phyloP scores from a whole-genome alignment of 2,329 filamentous ascomycete species.

The Calonectria leucothoes region DNA sequence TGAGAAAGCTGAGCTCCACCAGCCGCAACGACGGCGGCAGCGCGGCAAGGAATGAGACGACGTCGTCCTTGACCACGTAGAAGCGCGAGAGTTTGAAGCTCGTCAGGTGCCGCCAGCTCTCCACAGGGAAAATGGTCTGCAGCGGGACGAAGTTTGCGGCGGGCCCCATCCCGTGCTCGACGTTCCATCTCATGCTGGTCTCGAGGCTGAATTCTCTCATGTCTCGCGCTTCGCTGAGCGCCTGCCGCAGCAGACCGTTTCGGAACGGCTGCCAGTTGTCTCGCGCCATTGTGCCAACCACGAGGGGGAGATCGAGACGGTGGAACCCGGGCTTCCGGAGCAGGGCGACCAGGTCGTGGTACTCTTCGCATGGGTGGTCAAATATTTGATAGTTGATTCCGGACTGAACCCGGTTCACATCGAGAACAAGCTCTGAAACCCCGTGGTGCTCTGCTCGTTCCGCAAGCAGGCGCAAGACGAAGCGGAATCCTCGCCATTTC shows the following conservation, averaged over 20 bases:
- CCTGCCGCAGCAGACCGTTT: background rate
- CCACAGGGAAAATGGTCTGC: background rate
- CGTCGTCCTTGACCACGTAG: background rate
- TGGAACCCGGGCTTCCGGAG: slow-evolving; percentile 5
- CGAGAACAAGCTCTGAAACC: slow-evolving; percentile 50
- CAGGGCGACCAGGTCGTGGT: slow-evolving; percentile 1
- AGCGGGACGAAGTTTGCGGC: background rate
- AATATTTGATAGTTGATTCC: slow-evolving; percentile 40
- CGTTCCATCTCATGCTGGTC: background rate
- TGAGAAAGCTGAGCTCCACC: slow-evolving; percentile 5
- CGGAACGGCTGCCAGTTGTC: background rate
- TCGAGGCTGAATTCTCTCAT: slow-evolving; percentile 39
- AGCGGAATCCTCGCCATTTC: slow-evolving; percentile 48
- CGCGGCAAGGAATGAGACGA: background rate
- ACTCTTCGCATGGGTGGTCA: background rate
- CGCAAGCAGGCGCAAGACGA: slow-evolving; percentile 5
- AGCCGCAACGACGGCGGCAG: background rate
- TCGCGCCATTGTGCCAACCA: accelerated
- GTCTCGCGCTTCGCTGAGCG: slow-evolving; percentile 23
- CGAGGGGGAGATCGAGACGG: slow-evolving; percentile 19
- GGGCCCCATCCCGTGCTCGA: background rate
- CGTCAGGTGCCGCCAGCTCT: background rate
- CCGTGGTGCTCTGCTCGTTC: slow-evolving; percentile 31
- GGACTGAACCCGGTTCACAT: slow-evolving; percentile 42
- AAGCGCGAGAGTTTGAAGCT: background rate